Percentiles rank a stretch among this genome's conserved stretches.
These are phyloP conservation scores for Aureobasidium sp. DNA, from an alignment of 2,329 filamentous ascomycete genomes.

Conservation along the genomic window DNA sequence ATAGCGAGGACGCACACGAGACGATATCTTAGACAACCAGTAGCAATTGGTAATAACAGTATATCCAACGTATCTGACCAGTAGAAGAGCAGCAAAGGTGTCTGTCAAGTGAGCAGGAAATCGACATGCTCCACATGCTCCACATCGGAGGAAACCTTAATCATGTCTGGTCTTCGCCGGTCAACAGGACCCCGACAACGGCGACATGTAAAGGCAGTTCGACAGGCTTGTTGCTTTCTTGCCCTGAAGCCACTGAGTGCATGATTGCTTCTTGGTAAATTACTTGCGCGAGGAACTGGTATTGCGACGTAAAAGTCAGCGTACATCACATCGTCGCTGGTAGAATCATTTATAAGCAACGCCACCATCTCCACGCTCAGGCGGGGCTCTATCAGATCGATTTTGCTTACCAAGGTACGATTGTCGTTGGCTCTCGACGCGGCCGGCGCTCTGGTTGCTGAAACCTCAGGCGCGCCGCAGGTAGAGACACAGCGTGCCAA, in stretches of 20 bases:
- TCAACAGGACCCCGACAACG: background rate
- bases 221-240: background rate
- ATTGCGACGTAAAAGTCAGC: background rate
- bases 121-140: background rate
- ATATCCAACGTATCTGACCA: background rate
- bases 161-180: background rate
- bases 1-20: background rate
- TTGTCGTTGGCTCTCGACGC: background rate
- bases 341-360: constrained; percentile 4
- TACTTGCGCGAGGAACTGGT: background rate
- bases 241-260: background rate
- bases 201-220: background rate
- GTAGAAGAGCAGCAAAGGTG: background rate
- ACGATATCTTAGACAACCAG: background rate
- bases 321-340: background rate
- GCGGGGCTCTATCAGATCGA: background rate
- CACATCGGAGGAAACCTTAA: constrained; percentile 11
- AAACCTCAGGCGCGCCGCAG: background rate
- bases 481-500: background rate
- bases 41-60: background rate
- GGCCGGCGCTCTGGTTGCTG: background rate
- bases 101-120: background rate
- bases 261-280: background rate
- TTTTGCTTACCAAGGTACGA: constrained; percentile 3
- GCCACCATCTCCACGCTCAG: background rate